Base-by-base conservation (phyloP, 495 filamentous ascomycete species). In the Hypoxylon cercidicola region DNA sequence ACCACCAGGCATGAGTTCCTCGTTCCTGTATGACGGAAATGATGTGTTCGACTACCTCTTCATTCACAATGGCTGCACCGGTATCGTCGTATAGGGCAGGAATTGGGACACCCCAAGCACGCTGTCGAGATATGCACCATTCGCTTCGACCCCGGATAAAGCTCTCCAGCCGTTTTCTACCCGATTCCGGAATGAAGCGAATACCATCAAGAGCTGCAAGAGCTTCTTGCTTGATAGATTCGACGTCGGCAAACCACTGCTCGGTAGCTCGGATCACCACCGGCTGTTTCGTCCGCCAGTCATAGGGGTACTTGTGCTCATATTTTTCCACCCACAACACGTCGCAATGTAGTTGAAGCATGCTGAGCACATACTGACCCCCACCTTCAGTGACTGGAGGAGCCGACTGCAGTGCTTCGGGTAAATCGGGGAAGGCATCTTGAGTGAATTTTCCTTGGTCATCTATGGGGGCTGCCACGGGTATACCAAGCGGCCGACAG, bases 81-180 rank as follows among this genome's bases (percentile, higher is more conserved):
- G 81, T 84, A 12, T 85, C 81, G 60, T 91, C 84, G 71, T 96
- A 98, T 4, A 99, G 78, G 16, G 92, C 91, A 15, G 95, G 95
- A 55, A 99, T 98, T 0, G 96, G 95, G 15, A 97, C 90, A 66
- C 95, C 95, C 95, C 95, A 99, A 8, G 91, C 90, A 32, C 95
- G 88, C 74, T 99, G 95, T 28, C 95, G 88, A n/a, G 96, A 98
- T 68, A 99, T 96, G 73, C 95, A 99, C 95, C 95, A 99, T 74
- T 98, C 94, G 63, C 85, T 96, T 30, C 95, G 87, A 43, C 91
- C 91, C 68, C 88, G 85, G 23, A 98, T 81, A 71, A 97, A 98
- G 55, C 88, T 90, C 71, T 90, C 84, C 40, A 99, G 81, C 40
- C 96, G 82, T 1, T 84, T 81, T 62, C 82, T 87, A 3, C 92